A percentile compares a stretch with the other conserved stretches of the same genome.
phyloP scores from a whole-genome alignment of 2,329 filamentous ascomycete species.

The Hymenoscyphus albidus region DNA sequence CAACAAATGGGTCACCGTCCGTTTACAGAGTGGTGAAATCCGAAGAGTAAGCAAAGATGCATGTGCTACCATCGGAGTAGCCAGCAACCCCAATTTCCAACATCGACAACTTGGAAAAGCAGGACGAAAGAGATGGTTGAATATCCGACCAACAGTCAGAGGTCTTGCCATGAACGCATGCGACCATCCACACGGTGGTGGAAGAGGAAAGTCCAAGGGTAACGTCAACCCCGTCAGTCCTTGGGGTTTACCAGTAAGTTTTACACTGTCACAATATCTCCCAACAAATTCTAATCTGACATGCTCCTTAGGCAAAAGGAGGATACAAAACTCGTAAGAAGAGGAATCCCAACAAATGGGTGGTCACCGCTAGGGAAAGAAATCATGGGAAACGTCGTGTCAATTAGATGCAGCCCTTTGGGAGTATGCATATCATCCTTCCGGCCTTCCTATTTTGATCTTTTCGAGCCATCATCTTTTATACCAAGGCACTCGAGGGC shows the following conservation, averaged over 20 bases:
- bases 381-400: constrained; percentile 87
- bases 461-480: background rate
- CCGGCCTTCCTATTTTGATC: background rate
- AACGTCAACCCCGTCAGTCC: constrained; percentile 92
- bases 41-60: constrained; percentile 86
- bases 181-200: constrained; percentile 98
- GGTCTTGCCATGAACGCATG: constrained; percentile 98
- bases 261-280: constrained; percentile 6
- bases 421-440: background rate
- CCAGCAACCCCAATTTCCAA: constrained; percentile 90
- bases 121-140: constrained; percentile 87
- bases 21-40: constrained; percentile 88
- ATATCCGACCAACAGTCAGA: constrained; percentile 90
- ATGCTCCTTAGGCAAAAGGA: constrained; percentile 60
- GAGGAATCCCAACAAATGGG: constrained; percentile 86
- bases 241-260: constrained; percentile 88
- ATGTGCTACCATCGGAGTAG: constrained; percentile 88
- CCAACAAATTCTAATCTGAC: background rate
- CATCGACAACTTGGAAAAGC: constrained; percentile 93
- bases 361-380: constrained; percentile 76
- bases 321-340: constrained; percentile 90
- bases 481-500: background rate
- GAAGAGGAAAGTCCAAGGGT: constrained; percentile 98
- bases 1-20: constrained; percentile 76
- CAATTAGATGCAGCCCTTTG: constrained; percentile 44